Conservation (phyloP, 768 basidiomycete genomes). For the Rhodotorula paludigena region DNA sequence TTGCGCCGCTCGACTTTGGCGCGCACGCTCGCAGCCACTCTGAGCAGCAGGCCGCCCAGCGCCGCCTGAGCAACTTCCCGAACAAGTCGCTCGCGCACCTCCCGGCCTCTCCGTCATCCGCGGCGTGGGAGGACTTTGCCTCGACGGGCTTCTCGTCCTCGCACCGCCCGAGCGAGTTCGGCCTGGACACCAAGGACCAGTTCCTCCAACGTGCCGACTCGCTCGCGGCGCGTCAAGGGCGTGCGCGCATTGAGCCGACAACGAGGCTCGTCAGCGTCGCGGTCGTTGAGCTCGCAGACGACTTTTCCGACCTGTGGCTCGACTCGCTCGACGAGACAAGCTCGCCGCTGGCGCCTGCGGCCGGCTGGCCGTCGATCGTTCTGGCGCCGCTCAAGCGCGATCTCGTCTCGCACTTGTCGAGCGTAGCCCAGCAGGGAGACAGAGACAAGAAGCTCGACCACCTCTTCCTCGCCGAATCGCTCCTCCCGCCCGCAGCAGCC, state of each 20-base stretch:
- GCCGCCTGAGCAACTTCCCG: too few relatives aligned
- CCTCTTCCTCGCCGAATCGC: neutral
- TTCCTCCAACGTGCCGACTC: neutral
- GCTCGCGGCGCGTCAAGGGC: neutral
- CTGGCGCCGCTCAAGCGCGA: neutral
- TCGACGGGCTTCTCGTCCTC: constrained; percentile 11
- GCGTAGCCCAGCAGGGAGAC: neutral
- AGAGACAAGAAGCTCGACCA: neutral
- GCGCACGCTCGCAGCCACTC: neutral
- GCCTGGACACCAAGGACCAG: neutral
- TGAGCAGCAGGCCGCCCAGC: too few relatives aligned
- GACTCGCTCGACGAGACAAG: constrained; percentile 21
- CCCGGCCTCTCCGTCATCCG: neutral
- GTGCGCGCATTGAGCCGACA: neutral
- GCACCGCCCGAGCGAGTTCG: constrained; percentile 12
- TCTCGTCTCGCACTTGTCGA: too few relatives aligned
- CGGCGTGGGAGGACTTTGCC: constrained; percentile 25
- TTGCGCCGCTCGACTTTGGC: neutral
- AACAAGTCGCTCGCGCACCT: too few relatives aligned
- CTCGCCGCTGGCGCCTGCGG: neutral
- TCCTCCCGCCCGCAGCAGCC: neutral
- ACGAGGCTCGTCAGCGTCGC: neutral
- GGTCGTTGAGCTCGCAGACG: constrained; percentile 10
- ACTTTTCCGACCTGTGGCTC: constrained; percentile 22
- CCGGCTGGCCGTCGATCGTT: constrained; percentile 2